These are phyloP conservation scores for Beauveria bassiana DNA, from an alignment of 2,329 filamentous ascomycete genomes.

Conservation along the genomic window DNA sequence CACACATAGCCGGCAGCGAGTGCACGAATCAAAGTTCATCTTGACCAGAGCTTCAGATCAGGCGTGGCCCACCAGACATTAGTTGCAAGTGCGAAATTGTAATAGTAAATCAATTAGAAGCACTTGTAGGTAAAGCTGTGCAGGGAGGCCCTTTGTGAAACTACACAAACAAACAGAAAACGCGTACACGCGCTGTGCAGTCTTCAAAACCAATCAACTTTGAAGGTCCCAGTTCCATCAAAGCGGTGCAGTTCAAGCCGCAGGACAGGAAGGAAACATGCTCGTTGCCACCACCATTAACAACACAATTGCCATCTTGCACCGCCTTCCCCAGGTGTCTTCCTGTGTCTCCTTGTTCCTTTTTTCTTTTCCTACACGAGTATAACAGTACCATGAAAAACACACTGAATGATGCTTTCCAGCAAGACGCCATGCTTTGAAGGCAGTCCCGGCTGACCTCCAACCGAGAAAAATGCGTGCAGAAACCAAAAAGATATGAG, in stretches of 20 bases:
- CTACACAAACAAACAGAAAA: constrained; percentile 5
- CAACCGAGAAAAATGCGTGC: constrained; percentile 10
- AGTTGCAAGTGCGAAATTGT: not conserved
- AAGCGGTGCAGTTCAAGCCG: constrained; percentile 1
- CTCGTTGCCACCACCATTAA: constrained; percentile 9
- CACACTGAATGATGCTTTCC: constrained; percentile 10
- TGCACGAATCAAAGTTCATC: not conserved
- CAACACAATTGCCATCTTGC: constrained; percentile 5
- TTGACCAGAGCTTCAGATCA: no score
- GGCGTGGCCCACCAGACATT: no score
- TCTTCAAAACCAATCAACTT: not conserved
- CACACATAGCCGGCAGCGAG: no score
- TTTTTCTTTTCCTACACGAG: constrained; percentile 11
- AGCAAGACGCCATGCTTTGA: constrained; percentile 12
- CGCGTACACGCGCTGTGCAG: constrained; percentile 7
- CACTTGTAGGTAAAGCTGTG: constrained; percentile 8
- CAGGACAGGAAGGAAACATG: constrained; percentile 6
- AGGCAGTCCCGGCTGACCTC: constrained; percentile 9
- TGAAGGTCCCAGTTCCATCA: constrained; percentile 3
- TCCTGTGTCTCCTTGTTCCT: not conserved
- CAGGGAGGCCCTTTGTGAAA: not conserved
- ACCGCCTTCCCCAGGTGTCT: constrained; percentile 1
- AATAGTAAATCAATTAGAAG: not conserved
- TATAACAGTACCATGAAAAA: constrained; percentile 9
- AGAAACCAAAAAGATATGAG: constrained; percentile 6